Conservation (phyloP, 2,329 filamentous ascomycete species). For the Paecilomyces niveus region DNA sequence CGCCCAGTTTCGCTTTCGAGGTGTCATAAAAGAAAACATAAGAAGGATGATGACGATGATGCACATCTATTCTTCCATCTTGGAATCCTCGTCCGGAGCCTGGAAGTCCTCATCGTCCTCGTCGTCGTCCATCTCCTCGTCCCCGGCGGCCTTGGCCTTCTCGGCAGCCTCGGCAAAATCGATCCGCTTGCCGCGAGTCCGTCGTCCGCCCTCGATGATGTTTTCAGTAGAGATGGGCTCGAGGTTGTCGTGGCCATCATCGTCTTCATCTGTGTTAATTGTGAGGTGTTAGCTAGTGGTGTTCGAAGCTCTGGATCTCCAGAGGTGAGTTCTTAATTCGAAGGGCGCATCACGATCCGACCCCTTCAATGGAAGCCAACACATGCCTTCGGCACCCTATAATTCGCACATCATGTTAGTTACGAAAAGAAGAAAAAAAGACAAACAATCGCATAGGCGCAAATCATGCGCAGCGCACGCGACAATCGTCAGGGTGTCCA, state of each 20-base stretch:
- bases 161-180: conserved; percentile 87
- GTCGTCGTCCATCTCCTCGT: conserved; percentile 54
- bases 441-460: background rate
- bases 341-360: background rate
- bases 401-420: background rate
- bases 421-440: background rate
- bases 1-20: background rate
- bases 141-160: conserved; percentile 73
- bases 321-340: background rate
- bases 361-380: conserved; percentile 2
- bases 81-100: conserved; percentile 27
- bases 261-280: conserved; percentile 45
- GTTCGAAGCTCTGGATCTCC: background rate
- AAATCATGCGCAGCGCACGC: background rate
- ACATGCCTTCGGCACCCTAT: background rate
- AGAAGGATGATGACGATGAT: background rate
- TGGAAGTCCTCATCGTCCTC: conserved; percentile 45
- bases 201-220: conserved; percentile 70
- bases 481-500: conserved; percentile 7
- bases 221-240: conserved; percentile 87
- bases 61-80: conserved; percentile 32
- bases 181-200: conserved; percentile 86
- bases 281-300: background rate
- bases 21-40: background rate
- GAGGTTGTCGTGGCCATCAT: conserved; percentile 69